Base-by-base conservation (phyloP, 1,284 basidiomycete species). In the Ganoderma sinense region DNA sequence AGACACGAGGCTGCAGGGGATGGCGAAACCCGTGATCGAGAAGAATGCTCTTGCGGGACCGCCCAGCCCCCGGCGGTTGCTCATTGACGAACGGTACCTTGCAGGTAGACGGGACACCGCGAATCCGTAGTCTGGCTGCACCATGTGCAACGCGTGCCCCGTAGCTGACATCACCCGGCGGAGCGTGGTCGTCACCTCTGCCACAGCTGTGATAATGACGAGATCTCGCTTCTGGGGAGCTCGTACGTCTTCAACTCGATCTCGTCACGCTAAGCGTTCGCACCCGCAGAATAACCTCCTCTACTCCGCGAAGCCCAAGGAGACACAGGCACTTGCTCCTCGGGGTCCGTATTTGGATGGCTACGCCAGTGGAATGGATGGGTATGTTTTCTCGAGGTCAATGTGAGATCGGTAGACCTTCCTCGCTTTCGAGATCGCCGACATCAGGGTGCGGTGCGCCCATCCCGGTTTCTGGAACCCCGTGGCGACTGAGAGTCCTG, bases 341-440 rank as follows among this genome's bases (percentile, higher is more conserved):
- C 59, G 59, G 59, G n/a, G 16, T 61, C 59, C 59, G n/a, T 11
- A 61, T 61, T 40, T 41, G 59, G 59, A 26, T 13, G 36, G 23
- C 58, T 60, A 36, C 36, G 36, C 36, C 36, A 36, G 36, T 36
- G 36, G 36, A 36, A 10, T 26, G 31, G 43, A 40, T 48, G 58
- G 26, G 56, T 45, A 55, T 59, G 64, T 43, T 40, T 58, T 23
- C 48, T 51, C 43, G 53, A 65, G 56, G 41, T 55, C 41, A 14
- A 13, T 51, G 48, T 23, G 40, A 20, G 23, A 40, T 18, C 36
- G 45, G 56, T n/a, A 33, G 62, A 41, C 33, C 23, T 59, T 60
- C 55, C 55, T 68, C 26, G 67, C 62, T 33, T 45, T 56, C 62
- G 62, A 68, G 67, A 68, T 68, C 55, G 41, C 62, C 67, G 62